Evolutionary conservation across 2,329 filamentous ascomycete species (phyloP), one percentile per base, ranked within the genome.

Genomic region (Didymella glomerata): DNA sequence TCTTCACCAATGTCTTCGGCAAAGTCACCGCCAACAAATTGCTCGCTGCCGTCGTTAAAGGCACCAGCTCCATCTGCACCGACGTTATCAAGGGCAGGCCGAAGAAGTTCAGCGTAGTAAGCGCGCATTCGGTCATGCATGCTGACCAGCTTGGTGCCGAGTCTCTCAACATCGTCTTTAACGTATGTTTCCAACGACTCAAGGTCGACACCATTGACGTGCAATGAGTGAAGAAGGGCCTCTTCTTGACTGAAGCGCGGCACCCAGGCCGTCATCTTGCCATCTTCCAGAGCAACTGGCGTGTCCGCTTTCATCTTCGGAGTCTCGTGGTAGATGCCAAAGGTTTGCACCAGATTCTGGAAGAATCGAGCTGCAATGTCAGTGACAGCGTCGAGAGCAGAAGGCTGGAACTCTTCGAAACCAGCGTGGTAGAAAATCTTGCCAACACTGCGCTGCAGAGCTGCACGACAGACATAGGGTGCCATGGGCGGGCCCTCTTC

Each of bases 1-100:
- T 99, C 95, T 81, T 99, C 95, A 61, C 93, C 94, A 13, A 99
- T 90, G 68, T 99, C 95, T 75, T 97, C 95, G 0, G 95, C 95
- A 76, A 99, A 99, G 77, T 99, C 95, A 62, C 95, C 95, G 45
- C 91, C 92, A 47, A 97, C 89, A 68, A 98, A 99, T 74, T 98
- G 95, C 65, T 99, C 95, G 77, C 93, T 97, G 65, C 93, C 94
- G 70, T 99, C 95, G 63, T 96, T 92, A 83, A 99, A 99, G 7
- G 93, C 91, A 56, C 90, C 91, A 4, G 90, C 93, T 34, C 93
- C 95, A 73, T 98, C 95, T 30, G 87, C 86, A 34, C 90, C 90
- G 44, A 86, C 88, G 69, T 96, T 79, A 48, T 88, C 86, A 51
- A 99, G 85, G 27, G 94, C 95, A 47, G 95, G 95, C 24, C 95